A percentile compares a stretch with the other conserved stretches of the same genome.
These are phyloP conservation scores for Stachybotrys chlorohalonatus DNA, from an alignment of 2,329 filamentous ascomycete genomes.

Conservation along the genomic window DNA sequence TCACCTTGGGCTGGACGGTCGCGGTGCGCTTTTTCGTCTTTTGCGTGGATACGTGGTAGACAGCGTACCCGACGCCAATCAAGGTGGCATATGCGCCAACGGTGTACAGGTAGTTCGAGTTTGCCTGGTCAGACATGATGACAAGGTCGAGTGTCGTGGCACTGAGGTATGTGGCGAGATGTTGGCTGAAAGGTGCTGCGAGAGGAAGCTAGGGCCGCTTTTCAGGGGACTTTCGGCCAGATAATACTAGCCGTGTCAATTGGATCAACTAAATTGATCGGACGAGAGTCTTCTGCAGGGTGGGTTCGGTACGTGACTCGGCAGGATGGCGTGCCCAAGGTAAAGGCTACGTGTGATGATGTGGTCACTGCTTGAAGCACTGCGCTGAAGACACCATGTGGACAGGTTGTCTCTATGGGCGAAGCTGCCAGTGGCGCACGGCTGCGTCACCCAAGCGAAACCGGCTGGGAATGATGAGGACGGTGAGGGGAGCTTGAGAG, in stretches of 20 bases:
- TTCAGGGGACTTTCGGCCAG: neutral
- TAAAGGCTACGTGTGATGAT: conserved; percentile 3
- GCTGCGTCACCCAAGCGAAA: neutral
- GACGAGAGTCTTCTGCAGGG: neutral
- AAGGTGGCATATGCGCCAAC: conserved; percentile 26
- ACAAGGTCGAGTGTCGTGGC: neutral
- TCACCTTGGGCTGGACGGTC: conserved; percentile 15
- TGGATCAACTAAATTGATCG: neutral
- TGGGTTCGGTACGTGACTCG: neutral
- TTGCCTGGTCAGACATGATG: conserved; percentile 20
- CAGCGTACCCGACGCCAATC: conserved; percentile 23
- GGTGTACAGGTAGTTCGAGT: conserved; percentile 26
- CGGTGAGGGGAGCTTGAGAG: neutral
- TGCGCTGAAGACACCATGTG: conserved; percentile 17
- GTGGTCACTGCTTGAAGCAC: conserved; percentile 6
- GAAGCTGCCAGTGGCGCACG: neutral
- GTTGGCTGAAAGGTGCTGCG: neutral
- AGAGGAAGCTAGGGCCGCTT: neutral
- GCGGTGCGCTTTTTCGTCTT: conserved; percentile 21
- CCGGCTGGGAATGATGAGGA: neutral
- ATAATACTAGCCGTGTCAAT: neutral
- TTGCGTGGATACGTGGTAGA: conserved; percentile 26
- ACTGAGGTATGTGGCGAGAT: neutral
- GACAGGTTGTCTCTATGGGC: conserved; percentile 21
- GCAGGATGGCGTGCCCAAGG: neutral